Percentiles rank a stretch among this genome's conserved stretches.
Evolutionary conservation across 2,329 filamentous ascomycete species (phyloP).

Genomic region (Penicillium aurantiogriseum): DNA sequence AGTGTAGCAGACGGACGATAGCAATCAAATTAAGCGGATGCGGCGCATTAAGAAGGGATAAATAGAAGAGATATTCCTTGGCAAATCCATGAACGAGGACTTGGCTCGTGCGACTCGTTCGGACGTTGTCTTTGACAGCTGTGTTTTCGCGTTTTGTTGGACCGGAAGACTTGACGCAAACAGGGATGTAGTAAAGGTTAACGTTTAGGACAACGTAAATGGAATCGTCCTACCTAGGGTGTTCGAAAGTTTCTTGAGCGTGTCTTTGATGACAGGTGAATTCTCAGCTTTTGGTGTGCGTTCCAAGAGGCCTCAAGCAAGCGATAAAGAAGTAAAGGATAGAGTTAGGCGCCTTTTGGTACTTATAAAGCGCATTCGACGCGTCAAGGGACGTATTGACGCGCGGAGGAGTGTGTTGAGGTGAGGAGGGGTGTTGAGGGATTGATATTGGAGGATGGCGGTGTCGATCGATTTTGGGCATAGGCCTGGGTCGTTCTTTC

Average conservation of each 20-base stretch:
- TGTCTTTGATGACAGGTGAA: too few species aligned
- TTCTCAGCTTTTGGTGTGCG: background rate
- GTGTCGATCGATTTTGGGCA: background rate
- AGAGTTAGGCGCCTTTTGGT: background rate
- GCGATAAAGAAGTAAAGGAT: background rate
- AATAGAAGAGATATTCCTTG: background rate
- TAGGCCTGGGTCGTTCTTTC: background rate
- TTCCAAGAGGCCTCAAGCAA: background rate
- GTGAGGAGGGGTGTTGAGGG: too few species aligned
- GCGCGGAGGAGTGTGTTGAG: background rate
- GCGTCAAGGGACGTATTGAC: background rate
- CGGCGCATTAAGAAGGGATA: background rate
- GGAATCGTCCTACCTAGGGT: too few species aligned
- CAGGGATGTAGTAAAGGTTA: too few species aligned
- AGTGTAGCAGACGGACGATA: background rate
- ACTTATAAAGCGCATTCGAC: background rate
- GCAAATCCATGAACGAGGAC: background rate
- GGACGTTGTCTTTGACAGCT: background rate
- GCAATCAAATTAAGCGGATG: background rate
- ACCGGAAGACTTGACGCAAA: too few species aligned
- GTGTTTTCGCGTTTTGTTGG: too few species aligned
- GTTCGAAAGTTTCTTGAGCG: too few species aligned
- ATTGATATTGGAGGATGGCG: background rate
- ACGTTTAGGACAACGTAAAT: too few species aligned
- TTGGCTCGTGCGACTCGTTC: background rate